Evolutionary conservation across 2,329 filamentous ascomycete genomes (phyloP), one percentile per base, ranked within the genome.

Genomic region (Bipolaris zeicola): DNA sequence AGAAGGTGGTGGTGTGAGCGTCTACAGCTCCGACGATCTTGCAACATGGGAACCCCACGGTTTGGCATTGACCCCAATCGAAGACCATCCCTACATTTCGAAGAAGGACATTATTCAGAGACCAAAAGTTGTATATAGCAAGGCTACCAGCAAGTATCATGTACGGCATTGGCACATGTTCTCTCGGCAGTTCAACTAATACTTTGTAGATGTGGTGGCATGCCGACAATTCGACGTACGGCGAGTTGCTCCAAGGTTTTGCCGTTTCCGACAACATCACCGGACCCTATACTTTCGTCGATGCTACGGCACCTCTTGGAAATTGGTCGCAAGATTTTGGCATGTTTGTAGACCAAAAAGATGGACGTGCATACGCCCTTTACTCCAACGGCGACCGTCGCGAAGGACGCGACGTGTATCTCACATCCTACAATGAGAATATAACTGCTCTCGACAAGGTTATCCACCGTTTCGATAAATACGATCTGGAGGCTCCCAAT

Each of bases 261-360:
- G 84, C 84, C 3, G 80, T 80, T 1, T 78, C 83, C 0, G 79
- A 83, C 52, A 80, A 78, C 26, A 81, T 84, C 52, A 77, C 75
- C 0, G 84, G 84, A 0, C 84, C 84, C 0, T 86, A 86, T 66
- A 77, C 65, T 1, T 86, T 85, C 55, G 75, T 84, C 13, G 78
- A 82, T 38, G 85, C 83, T 1, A 81, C 79, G 0, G 74, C 80
- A 0, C 85, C 85, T 0, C 78, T 87, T 0, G 84, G 84, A 1
- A 87, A 87, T 68, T 87, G 84, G 85, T 85, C 82, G 0, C 85
- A 87, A 60, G 85, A 87, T 52, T 87, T 85, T 43, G 85, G 85
- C 8, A 75, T 86, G 20, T 87, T 87, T 59, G 84, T 82, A 3
- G 85, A 87, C 62, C 83, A 83, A 70, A 85, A 85, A 55, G 79